Evolutionary conservation across 2,329 filamentous ascomycete species (phyloP).

Genomic region (Colletotrichum siamense): DNA sequence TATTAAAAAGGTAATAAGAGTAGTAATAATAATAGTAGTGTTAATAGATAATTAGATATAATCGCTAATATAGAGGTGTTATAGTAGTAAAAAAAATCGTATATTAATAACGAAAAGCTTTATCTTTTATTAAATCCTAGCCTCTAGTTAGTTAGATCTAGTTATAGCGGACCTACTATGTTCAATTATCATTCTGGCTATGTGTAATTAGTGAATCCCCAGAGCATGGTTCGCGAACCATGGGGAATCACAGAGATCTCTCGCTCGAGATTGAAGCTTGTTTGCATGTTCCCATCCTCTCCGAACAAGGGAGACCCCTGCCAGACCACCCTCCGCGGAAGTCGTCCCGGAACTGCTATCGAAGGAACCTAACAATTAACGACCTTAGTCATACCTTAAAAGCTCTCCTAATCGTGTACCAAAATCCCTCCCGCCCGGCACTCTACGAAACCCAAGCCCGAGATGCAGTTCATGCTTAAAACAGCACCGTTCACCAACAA

Average conservation of each 20-base stretch:
- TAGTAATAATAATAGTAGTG: too few species aligned
- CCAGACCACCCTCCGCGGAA: not conserved
- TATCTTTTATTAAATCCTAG: too few species aligned
- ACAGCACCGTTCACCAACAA: not conserved
- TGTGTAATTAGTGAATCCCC: too few species aligned
- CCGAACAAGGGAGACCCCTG: not conserved
- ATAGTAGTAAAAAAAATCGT: too few species aligned
- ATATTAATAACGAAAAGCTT: too few species aligned
- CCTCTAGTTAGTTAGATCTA: too few species aligned
- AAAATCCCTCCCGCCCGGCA: not conserved
- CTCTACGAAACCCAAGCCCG: not conserved
- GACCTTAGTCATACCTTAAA: not conserved
- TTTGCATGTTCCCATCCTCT: not conserved
- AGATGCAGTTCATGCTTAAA: not conserved
- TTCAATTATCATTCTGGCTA: too few species aligned
- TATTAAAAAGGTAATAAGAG: too few species aligned
- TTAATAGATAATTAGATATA: too few species aligned
- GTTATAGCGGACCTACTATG: too few species aligned
- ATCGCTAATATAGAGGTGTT: too few species aligned
- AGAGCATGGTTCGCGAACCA: not conserved
- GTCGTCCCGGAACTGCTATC: not conserved
- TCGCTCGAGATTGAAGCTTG: not conserved
- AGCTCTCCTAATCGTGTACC: not conserved
- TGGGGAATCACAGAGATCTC: not conserved
- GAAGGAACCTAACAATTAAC: not conserved